Percentiles rank a stretch among this genome's conserved stretches.
These are phyloP conservation scores for Rubia balearica DNA, from an alignment of 305 asterid species.

Conservation along the genomic window DNA sequence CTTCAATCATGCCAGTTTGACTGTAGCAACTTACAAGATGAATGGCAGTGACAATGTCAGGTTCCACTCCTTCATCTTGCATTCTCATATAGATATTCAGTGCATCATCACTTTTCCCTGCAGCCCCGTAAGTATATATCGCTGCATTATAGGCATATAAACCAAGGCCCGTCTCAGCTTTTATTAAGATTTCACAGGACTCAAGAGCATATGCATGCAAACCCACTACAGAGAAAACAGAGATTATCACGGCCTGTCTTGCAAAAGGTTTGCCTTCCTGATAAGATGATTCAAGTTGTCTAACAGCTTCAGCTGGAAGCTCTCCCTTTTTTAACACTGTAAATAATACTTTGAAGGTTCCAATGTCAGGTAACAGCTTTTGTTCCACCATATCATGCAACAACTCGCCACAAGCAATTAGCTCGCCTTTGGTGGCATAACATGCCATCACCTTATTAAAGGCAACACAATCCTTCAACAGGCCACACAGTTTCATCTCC, in stretches of 20 bases:
- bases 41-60: slow-evolving; percentile 64
- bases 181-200: slow-evolving; percentile 45
- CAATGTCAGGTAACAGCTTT: slow-evolving; percentile 52
- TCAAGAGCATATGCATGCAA: slow-evolving; percentile 64
- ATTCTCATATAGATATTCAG: slow-evolving; percentile 74
- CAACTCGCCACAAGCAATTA: slow-evolving; percentile 64
- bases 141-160: slow-evolving; percentile 72
- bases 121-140: slow-evolving; percentile 54
- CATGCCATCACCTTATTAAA: slow-evolving; percentile 77
- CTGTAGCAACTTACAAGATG: slow-evolving; percentile 76
- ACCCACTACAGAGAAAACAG: slow-evolving; percentile 59
- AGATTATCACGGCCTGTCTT: slow-evolving; percentile 64
- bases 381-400: slow-evolving; percentile 65
- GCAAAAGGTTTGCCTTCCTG: slow-evolving; percentile 60
- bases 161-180: slow-evolving; percentile 35
- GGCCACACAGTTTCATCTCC: slow-evolving; percentile 58
- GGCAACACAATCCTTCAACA: slow-evolving; percentile 48
- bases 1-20: slow-evolving; percentile 82
- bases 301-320: slow-evolving; percentile 49
- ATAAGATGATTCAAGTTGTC: slow-evolving; percentile 55
- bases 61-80: slow-evolving; percentile 78
- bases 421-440: slow-evolving; percentile 61
- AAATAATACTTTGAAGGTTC: slow-evolving; percentile 70
- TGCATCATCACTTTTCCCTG: slow-evolving; percentile 60
- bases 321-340: slow-evolving; percentile 71